Evolutionary conservation across 1,284 basidiomycete genomes (phyloP).

Genomic region (Fistulina hepatica): DNA sequence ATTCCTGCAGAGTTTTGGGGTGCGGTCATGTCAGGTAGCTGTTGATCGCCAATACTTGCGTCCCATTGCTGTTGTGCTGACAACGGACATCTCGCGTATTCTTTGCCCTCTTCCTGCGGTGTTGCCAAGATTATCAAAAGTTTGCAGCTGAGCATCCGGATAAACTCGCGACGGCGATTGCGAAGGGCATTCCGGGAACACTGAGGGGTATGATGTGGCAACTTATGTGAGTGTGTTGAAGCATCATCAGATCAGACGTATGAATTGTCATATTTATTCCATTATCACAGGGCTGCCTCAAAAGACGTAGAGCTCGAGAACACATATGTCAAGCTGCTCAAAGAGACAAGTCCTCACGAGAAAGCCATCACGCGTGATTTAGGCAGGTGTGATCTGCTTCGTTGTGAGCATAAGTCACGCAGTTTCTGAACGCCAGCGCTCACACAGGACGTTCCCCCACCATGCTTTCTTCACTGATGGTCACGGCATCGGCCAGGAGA

Average conservation of each 20-base stretch:
- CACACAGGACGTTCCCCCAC: conserved; percentile 82
- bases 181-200: conserved; percentile 79
- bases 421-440: background rate
- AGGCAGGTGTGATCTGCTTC: conserved; percentile 56
- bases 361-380: conserved; percentile 91
- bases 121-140: conserved; percentile 61
- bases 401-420: background rate
- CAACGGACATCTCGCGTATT: too few species aligned
- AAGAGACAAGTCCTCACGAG: conserved; percentile 80
- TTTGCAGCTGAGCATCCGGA: conserved; percentile 74
- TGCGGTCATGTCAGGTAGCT: conserved; percentile 72
- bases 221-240: conserved; percentile 57
- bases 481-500: conserved; percentile 90
- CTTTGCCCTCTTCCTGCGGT: too few species aligned
- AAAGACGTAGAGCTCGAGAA: conserved; percentile 85
- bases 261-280: conserved; percentile 6
- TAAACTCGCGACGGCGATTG: conserved; percentile 82
- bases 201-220: conserved; percentile 97
- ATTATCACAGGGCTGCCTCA: conserved; percentile 58
- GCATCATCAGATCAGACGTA: conserved; percentile 7
- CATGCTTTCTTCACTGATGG: conserved; percentile 92
- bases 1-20: conserved; percentile 83
- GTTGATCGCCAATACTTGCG: background rate
- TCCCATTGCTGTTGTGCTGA: conserved; percentile 5
- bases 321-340: conserved; percentile 76